These are phyloP conservation scores for Sophora flavescens DNA, from an alignment of 306 rosid species.

Conservation along the genomic window DNA sequence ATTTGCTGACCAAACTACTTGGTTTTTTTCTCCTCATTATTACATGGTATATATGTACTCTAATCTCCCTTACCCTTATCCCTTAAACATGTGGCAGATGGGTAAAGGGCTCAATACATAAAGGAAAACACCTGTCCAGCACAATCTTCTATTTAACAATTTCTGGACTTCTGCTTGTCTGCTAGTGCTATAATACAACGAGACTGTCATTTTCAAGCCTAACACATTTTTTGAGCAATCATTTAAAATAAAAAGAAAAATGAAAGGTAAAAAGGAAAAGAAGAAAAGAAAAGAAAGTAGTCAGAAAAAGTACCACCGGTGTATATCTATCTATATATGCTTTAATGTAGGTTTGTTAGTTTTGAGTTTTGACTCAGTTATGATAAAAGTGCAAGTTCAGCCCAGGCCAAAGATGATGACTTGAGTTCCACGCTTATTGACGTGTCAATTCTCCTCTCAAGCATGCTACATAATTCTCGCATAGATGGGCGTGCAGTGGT, in stretches of 20 bases:
- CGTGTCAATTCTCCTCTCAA: constrained; percentile 93
- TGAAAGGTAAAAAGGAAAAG: constrained; percentile 1
- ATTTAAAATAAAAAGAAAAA: constrained; percentile 67
- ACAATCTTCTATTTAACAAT: constrained; percentile 44
- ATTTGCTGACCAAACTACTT: constrained; percentile 37
- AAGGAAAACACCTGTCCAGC: constrained; percentile 37
- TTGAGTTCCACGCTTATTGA: constrained; percentile 73
- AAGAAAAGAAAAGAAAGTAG: constrained; percentile 15
- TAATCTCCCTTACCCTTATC: neutral
- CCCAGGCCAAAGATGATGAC: constrained; percentile 97
- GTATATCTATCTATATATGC: constrained; percentile 53
- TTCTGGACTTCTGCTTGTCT: constrained; percentile 43
- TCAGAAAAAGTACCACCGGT: constrained; percentile 43
- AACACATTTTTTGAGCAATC: constrained; percentile 53
- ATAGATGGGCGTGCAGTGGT: constrained; percentile 65
- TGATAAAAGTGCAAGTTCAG: constrained; percentile 90
- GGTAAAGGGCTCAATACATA: constrained; percentile 8
- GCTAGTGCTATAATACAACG: constrained; percentile 66
- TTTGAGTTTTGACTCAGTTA: constrained; percentile 53
- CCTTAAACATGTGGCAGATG: neutral
- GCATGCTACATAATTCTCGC: constrained; percentile 69
- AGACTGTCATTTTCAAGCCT: constrained; percentile 54
- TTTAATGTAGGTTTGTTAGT: constrained; percentile 73
- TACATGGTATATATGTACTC: too few species aligned
- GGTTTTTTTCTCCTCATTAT: neutral